Evolutionary conservation across 2,329 filamentous ascomycete genomes (phyloP), one percentile per base, ranked within the genome.

Genomic region (Clarireedia hainanense): DNA sequence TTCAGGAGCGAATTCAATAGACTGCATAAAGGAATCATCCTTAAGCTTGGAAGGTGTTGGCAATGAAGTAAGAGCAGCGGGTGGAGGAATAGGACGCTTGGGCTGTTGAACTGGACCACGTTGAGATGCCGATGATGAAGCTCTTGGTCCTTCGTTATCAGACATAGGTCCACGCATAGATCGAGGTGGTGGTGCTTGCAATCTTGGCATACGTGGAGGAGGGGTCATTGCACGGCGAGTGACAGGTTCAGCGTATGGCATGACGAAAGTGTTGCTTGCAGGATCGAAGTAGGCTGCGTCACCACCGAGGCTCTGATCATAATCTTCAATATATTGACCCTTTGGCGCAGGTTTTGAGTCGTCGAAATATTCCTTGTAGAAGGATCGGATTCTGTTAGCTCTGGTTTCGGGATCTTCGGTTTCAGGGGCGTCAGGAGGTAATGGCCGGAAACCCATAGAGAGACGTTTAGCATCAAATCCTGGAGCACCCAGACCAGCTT

Each of bases 331-430:
- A 70, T 91, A 88, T 54, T 77, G 69, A 15, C 67, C 69, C n/a
- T 63, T 54, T 47, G 66, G 66, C 15, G 62, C 65, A 43, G 68
- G 68, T 68, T 84, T 88, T 57, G 77, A 83, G 43, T 96, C 92
- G 63, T 97, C 94, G 65, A 99, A 99, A 75, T 99, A 99, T 70
- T 99, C 94, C 75, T 96, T 96, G 77, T 99, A 99, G 76, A 99
- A 99, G 4, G 94, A 99, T 70, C 94, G 83, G 63, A 99, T 99
- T 57, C 94, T 85, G 76, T 96, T 97, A 61, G 94, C 94, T 66
- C 94, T 84, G 67, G 92, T 85, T 71, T 97, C 94, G 0, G 94
- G 91, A 69, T 96, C 92, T 68, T 97, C 94, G 3, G 85, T 82
- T 45, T 86, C 83, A 30, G 30, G 30, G 61, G 95, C 88, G 67